These are phyloP conservation scores for Cryptosporidium ryanae DNA, from an alignment of 169 alveolate genomes.

Conservation along the genomic window DNA sequence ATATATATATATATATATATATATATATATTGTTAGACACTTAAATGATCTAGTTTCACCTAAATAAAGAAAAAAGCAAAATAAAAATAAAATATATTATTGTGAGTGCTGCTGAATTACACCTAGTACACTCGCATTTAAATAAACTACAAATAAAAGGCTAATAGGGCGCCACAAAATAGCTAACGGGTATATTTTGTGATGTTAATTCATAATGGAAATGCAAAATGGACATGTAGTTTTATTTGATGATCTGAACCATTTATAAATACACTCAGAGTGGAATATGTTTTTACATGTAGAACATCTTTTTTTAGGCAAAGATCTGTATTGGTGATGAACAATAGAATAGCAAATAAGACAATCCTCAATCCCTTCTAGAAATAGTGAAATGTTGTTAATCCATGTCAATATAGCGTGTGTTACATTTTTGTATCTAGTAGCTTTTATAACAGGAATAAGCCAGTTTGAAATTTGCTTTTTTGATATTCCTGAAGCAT, in stretches of 20 bases:
- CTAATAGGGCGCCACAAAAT: not conserved
- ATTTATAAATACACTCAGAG: constrained; percentile 82
- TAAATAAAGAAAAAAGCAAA: not conserved
- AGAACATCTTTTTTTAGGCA: constrained; percentile 75
- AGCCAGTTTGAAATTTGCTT: constrained; percentile 63
- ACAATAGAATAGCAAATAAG: constrained; percentile 77
- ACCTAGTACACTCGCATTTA: not conserved
- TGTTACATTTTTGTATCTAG: constrained; percentile 29
- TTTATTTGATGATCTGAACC: constrained; percentile 83
- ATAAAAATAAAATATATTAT: not conserved
- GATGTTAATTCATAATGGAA: constrained; percentile 16
- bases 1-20: too few relatives aligned
- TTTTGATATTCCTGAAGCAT: constrained; percentile 43
- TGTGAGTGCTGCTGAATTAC: not conserved
- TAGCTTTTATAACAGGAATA: constrained; percentile 53
- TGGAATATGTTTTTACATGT: constrained; percentile 79
- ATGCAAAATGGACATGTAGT: constrained; percentile 84
- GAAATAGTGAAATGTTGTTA: constrained; percentile 60
- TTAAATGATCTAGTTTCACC: not conserved
- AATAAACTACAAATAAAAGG: not conserved
- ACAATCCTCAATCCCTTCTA: constrained; percentile 77
- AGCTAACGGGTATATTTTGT: not conserved
- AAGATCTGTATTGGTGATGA: constrained; percentile 77
- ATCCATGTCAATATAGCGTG: constrained; percentile 65
- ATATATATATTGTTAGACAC: not conserved